Evolutionary conservation across 140 eudicot genomes (phyloP).

Genomic region (Bidens hawaiensis): DNA sequence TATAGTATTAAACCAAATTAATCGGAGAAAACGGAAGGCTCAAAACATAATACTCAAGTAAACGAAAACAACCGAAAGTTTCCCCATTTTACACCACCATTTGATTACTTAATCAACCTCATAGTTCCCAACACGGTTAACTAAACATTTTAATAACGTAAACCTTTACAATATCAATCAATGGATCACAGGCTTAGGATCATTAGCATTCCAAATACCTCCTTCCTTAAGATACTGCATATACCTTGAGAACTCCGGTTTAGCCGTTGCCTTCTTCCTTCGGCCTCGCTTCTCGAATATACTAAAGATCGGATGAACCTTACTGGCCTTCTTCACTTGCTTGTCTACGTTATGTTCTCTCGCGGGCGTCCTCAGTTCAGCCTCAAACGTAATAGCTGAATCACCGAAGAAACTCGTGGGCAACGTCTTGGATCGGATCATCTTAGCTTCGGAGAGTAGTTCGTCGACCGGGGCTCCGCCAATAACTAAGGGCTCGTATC

Average conservation of each 20-base stretch:
- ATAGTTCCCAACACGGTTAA: neutral
- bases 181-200: constrained; percentile 42
- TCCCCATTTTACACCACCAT: neutral
- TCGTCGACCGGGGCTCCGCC: constrained; percentile 23
- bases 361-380: constrained; percentile 1
- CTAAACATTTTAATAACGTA: neutral
- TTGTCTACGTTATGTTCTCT: constrained; percentile 4
- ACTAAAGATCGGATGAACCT: constrained; percentile 51
- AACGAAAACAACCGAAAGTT: neutral
- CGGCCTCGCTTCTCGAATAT: constrained; percentile 39
- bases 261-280: constrained; percentile 63
- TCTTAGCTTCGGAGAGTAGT: constrained; percentile 13
- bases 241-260: constrained; percentile 74
- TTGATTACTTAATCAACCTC: neutral
- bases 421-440: constrained; percentile 36
- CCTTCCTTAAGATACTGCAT: constrained; percentile 73
- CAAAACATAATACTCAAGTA: neutral
- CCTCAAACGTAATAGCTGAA: constrained; percentile 4
- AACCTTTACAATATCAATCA: constrained; percentile 5
- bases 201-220: constrained; percentile 43
- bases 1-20: no score
- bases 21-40: no score
- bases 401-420: constrained; percentile 25
- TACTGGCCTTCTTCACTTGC: constrained; percentile 52
- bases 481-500: constrained; percentile 44